phyloP scores from a whole-genome alignment of 176 grass and related monocot genomes.

The Rhynchospora breviuscula region DNA sequence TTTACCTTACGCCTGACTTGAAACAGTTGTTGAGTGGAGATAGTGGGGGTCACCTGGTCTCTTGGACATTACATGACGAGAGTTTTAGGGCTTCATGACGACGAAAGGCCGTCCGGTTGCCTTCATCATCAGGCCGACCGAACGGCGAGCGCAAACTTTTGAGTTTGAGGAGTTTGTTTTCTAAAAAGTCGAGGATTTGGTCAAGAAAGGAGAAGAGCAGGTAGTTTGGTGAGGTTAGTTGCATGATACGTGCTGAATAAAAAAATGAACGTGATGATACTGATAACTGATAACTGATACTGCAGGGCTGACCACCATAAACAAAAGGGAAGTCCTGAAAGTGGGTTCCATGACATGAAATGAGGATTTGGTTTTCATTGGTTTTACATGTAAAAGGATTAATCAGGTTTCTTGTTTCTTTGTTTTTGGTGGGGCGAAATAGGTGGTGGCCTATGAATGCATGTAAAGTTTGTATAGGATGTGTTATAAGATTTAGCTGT shows the following conservation, averaged over 20 bases:
- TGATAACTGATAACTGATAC: conserved; percentile 12
- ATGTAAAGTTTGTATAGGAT: conserved; percentile 86
- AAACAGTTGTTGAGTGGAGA: conserved; percentile 93
- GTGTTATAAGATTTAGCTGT: conserved; percentile 29
- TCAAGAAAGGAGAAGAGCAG: conserved; percentile 22
- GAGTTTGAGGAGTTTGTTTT: conserved; percentile 8
- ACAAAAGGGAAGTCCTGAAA: not conserved
- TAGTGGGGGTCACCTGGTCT: conserved; percentile 59
- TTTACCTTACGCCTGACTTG: conserved; percentile 77
- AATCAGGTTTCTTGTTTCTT: conserved; percentile 24
- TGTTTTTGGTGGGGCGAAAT: conserved; percentile 46
- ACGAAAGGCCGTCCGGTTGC: conserved; percentile 25
- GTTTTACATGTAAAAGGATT: conserved; percentile 16
- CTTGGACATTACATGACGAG: conserved; percentile 89
- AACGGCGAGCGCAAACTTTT: not conserved
- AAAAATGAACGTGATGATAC: conserved; percentile 2
- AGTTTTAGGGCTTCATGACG: conserved; percentile 66
- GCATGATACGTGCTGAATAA: not conserved
- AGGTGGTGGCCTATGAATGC: conserved; percentile 34
- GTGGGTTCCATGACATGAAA: not conserved
- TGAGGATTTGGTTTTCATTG: not conserved
- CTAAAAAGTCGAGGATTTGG: conserved; percentile 19
- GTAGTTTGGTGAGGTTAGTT: conserved; percentile 11
- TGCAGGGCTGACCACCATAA: conserved; percentile 20
- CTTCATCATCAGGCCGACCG: not conserved